Evolutionary conservation across 768 basidiomycete species (phyloP), one percentile per base, ranked within the genome.

Genomic region (Rhizopogon roseolus): DNA sequence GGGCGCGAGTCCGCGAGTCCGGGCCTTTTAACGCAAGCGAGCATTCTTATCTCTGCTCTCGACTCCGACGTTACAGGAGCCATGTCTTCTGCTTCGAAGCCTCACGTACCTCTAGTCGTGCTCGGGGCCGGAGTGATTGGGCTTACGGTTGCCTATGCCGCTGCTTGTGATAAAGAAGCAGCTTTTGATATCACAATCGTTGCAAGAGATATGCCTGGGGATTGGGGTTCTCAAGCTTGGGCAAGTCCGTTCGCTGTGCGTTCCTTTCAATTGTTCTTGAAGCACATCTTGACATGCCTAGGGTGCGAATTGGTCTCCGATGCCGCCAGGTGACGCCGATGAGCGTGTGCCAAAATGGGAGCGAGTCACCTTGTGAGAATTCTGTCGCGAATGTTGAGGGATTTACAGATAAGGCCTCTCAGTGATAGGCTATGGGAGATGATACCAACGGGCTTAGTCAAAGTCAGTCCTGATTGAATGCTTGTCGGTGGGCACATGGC

Each of bases 231-330:
- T 4, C 75, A 76, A 49, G 74, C 69, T 4, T 79, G 75, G 66
- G 69, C 78, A 8, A 79, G 75, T 51, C 79, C 79, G n/a, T 80
- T 78, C 65, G 77, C 79, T 54, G 77, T 77, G 53, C 50, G 73
- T 64, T 43, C 17, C 14, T 40, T 14, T 29, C 14, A 39, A 17
- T 50, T 38, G 14, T 11, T 14, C 51, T 16, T n/a, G 19, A 27
- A 43, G 17, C 9, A 2, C 42, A 41, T 17, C 6, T 17, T 40
- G 49, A 38, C 17, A 56, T 19, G 28, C 3, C 5, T 52, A 79
- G 77, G 77, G 77, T 25, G 78, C 76, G 36, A 71, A 74, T 54
- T 80, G 79, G 78, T 69, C 72, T 7, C 75, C 77, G 16, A 62
- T 75, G 52, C 69, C 75, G 8, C 66, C 73, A 42, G 66, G 64